These are phyloP conservation scores for Bipolaris oryzae DNA, from an alignment of 2,329 filamentous ascomycete genomes.

Conservation along the genomic window DNA sequence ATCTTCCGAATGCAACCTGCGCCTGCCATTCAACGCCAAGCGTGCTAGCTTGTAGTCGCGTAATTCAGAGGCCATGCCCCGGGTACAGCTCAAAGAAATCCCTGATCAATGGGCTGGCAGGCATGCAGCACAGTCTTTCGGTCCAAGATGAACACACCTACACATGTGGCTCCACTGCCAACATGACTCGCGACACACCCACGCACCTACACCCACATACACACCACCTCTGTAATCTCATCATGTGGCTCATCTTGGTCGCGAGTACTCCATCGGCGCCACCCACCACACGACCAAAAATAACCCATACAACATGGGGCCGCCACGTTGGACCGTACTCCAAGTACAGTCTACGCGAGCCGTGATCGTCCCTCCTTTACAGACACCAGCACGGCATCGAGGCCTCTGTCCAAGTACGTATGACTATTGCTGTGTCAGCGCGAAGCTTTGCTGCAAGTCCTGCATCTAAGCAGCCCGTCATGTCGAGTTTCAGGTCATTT, in stretches of 20 bases:
- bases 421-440: constrained; percentile 1
- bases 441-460: constrained; percentile 1
- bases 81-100: not conserved
- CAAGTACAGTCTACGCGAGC: not conserved
- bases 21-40: constrained; percentile 3
- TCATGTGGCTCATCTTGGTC: constrained; percentile 1
- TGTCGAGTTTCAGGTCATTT: not conserved
- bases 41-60: constrained; percentile 13
- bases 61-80: not conserved
- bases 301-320: not conserved
- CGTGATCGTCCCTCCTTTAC: constrained; percentile 1
- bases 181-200: constrained; percentile 7
- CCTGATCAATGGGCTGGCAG: not conserved
- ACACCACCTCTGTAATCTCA: not conserved
- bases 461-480: not conserved
- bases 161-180: constrained; percentile 2
- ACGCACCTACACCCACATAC: not conserved
- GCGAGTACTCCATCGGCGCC: not conserved
- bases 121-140: constrained; percentile 1
- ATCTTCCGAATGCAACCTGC: constrained; percentile 4
- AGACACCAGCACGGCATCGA: not conserved
- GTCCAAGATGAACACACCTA: constrained; percentile 3
- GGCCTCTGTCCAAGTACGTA: not conserved
- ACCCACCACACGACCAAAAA: not conserved
- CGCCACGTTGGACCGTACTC: not conserved